A percentile compares a stretch with the other conserved stretches of the same genome.
Conservation (phyloP, 441 rosid species). For the Brassica hybrid region DNA sequence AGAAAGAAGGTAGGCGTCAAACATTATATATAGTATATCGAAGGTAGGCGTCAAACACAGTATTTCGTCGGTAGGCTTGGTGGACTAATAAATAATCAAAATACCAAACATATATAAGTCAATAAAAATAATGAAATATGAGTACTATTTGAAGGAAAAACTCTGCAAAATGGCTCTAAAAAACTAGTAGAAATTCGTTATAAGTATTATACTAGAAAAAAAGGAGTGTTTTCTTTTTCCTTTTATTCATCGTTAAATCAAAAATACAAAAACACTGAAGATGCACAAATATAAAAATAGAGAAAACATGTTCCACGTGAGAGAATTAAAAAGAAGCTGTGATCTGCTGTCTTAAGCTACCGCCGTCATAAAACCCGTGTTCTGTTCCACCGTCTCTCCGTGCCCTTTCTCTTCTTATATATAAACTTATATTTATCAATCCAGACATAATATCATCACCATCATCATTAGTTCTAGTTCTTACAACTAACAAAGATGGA, state of each 20-base stretch:
- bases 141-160: neutral
- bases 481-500: conserved; percentile 28
- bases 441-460: conserved; percentile 7
- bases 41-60: neutral
- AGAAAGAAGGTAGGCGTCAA: neutral
- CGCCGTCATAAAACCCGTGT: conserved; percentile 35
- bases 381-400: conserved; percentile 27
- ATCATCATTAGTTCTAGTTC: conserved; percentile 17
- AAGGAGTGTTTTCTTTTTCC: neutral
- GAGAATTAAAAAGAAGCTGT: conserved; percentile 21
- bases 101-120: conserved; percentile 1
- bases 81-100: neutral
- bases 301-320: conserved; percentile 41
- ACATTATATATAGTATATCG: neutral
- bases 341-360: conserved; percentile 13
- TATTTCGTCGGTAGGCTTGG: neutral
- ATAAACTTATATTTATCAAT: neutral
- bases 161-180: conserved; percentile 20
- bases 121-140: neutral
- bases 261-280: neutral
- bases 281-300: neutral
- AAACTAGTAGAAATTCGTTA: conserved; percentile 12
- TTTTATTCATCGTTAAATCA: neutral
- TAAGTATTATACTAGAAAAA: neutral
- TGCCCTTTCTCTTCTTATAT: neutral